Base-by-base conservation (phyloP, 345 rosid species). In the Melaleuca alternifolia region DNA sequence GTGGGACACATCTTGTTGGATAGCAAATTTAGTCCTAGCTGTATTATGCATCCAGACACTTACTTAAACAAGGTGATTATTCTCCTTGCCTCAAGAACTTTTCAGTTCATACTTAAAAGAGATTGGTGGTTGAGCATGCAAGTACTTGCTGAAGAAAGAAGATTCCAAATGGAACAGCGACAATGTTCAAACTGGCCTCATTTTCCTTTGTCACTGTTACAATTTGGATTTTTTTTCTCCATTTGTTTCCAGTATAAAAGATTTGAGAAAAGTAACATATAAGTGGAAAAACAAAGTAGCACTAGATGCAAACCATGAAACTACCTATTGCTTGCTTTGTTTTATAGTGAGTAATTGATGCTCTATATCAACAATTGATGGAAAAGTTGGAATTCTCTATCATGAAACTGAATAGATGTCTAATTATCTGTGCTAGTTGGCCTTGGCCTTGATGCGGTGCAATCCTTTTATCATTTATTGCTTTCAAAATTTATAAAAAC, bases 41-140 rank as follows among this genome's bases (percentile, higher is more conserved):
- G 95, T 90, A 89, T 97, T 86, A 92, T 95, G 91, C 99, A 97
- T 85, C 99, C 99, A 26, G 98, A 97, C 87, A 97, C 99, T 86
- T 95, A 97, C 90, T 83, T 96, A 33, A 97, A 97, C 90, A 97
- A 96, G 97, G 99, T 96, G 85, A 89, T 76, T 44, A 24, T 81
- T 81, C 53, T 59, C 77, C 41, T 23, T 85, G 54, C 14, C 79
- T 41, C 48, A 37, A 33, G 48, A 18, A 71, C 79, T 71, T 18
- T 71, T 71, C 48, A 33, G 4, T 71, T 33, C 79, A 33, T 37
- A 18, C 16, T 5, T 71, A 48, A 71, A 18, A 71, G 1, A 5
- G 79, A 71, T 71, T 37, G 13, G 48, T 71, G 48, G 26, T 71
- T 71, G 79, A 18, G 44, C 79, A 71, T 71, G 79, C 24, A 71